phyloP scores from a whole-genome alignment of 108 stramenopile genomes.

The Schizochytrium sp. region DNA sequence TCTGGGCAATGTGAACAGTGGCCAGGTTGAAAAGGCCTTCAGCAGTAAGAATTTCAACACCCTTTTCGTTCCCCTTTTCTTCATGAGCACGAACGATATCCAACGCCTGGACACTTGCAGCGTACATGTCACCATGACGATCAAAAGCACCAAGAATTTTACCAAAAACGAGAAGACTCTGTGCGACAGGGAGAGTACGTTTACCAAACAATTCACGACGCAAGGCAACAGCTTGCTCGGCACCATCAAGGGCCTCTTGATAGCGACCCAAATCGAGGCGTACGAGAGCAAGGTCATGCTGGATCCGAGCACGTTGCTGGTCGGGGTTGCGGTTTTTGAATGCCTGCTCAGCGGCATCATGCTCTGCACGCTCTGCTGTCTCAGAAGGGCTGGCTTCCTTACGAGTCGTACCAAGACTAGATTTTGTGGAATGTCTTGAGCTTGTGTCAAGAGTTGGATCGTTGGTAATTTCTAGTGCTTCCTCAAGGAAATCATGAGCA shows the following conservation, averaged over 20 bases:
- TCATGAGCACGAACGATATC: not conserved
- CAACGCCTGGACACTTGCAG: not conserved
- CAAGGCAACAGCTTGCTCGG: not conserved
- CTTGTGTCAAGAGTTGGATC: not conserved
- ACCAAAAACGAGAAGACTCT: not conserved
- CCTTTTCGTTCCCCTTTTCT: not conserved
- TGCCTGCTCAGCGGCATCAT: not conserved
- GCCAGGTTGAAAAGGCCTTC: slow-evolving; percentile 2
- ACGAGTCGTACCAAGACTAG: no score
- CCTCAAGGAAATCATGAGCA: slow-evolving; percentile 32
- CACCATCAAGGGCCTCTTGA: not conserved
- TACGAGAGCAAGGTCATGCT: slow-evolving; percentile 12
- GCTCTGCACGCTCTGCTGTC: not conserved
- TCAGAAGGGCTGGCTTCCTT: not conserved
- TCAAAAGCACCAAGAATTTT: not conserved
- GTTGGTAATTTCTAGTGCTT: slow-evolving; percentile 16
- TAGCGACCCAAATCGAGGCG: not conserved
- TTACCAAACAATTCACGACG: slow-evolving; percentile 23
- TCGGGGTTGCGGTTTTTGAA: not conserved
- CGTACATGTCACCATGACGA: not conserved
- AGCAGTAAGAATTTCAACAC: not conserved
- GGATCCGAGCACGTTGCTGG: not conserved
- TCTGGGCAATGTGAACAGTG: slow-evolving; percentile 8
- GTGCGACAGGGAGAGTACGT: slow-evolving; percentile 2
- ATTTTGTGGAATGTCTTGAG: no score